Evolutionary conservation across 2,329 filamentous ascomycete species (phyloP).

Genomic region (Penicillium sp.): DNA sequence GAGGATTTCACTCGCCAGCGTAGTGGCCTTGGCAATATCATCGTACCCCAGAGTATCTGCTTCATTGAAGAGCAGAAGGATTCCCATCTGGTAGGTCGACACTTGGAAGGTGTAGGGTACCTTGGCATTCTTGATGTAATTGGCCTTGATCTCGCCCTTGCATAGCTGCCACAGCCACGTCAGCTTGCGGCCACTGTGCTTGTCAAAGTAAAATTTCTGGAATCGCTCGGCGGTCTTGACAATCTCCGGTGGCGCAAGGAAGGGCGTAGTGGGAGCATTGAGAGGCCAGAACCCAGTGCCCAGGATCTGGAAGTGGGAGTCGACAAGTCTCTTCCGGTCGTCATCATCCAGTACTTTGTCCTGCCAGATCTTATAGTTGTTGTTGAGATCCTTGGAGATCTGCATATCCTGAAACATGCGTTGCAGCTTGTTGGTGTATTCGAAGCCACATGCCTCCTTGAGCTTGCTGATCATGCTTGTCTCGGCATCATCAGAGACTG

Average conservation of each 20-base stretch:
- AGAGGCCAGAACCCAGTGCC: constrained; percentile 98
- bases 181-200: constrained; percentile 92
- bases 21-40: constrained; percentile 77
- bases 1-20: constrained; percentile 73
- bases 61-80: constrained; percentile 92
- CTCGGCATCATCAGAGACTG: constrained; percentile 93
- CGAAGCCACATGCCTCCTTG: constrained; percentile 96
- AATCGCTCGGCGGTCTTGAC: constrained; percentile 86
- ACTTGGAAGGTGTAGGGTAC: constrained; percentile 96
- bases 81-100: constrained; percentile 96
- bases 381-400: constrained; percentile 95
- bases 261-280: constrained; percentile 78
- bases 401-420: constrained; percentile 99
- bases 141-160: constrained; percentile 93
- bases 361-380: constrained; percentile 77
- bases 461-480: constrained; percentile 99
- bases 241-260: constrained; percentile 81
- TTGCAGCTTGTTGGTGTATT: constrained; percentile 98
- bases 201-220: constrained; percentile 85
- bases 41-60: constrained; percentile 79
- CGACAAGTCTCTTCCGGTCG: constrained; percentile 65
- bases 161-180: constrained; percentile 98
- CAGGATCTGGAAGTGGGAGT: constrained; percentile 87
- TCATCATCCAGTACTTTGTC: constrained; percentile 61
- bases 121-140: constrained; percentile 85